Conservation (phyloP, 2,329 filamentous ascomycete genomes). For the Fusarium sp. region DNA sequence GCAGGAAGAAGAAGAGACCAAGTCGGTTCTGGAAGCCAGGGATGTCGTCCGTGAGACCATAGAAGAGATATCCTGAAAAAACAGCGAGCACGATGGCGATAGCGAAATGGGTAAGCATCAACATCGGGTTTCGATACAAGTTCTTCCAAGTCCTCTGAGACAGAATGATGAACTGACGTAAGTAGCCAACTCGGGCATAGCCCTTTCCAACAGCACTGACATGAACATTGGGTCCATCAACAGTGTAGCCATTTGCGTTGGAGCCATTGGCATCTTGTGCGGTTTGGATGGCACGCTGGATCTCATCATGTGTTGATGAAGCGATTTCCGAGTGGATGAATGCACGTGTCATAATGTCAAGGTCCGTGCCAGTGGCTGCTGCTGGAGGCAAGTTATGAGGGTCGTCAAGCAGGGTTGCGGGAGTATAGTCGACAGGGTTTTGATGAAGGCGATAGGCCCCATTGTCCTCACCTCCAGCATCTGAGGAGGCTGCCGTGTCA, state of each 20-base stretch:
- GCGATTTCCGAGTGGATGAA: constrained; percentile 84
- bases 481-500: constrained; percentile 69
- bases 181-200: constrained; percentile 81
- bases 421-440: constrained; percentile 53
- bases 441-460: constrained; percentile 61
- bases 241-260: constrained; percentile 62
- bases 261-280: constrained; percentile 73
- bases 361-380: constrained; percentile 73
- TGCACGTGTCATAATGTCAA: constrained; percentile 80
- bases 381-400: constrained; percentile 67
- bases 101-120: constrained; percentile 98
- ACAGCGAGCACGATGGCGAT: constrained; percentile 95
- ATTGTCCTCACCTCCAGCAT: constrained; percentile 59
- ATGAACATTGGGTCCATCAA: constrained; percentile 58
- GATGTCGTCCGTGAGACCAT: constrained; percentile 94
- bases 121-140: constrained; percentile 93
- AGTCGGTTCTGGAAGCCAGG: constrained; percentile 97
- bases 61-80: constrained; percentile 94
- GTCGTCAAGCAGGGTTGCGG: constrained; percentile 74
- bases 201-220: constrained; percentile 74
- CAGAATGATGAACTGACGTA: constrained; percentile 86
- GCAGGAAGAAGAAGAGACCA: constrained; percentile 95
- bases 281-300: constrained; percentile 70
- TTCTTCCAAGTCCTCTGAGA: constrained; percentile 96
- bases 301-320: constrained; percentile 77